These are phyloP conservation scores for Holtermanniella nyarrowii DNA, from an alignment of 768 basidiomycete genomes.

Conservation along the genomic window DNA sequence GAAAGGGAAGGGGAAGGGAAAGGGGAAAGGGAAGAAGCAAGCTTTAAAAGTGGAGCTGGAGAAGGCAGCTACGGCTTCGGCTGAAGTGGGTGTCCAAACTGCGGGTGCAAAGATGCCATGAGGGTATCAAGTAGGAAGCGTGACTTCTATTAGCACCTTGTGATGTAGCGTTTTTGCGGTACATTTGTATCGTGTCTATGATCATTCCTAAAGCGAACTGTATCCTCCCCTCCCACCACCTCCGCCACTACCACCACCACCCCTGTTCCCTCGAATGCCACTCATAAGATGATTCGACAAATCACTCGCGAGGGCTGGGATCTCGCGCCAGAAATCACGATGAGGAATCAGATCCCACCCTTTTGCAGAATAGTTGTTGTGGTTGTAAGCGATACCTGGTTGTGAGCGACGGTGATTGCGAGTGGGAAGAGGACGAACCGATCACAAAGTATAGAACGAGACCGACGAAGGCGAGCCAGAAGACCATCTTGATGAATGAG, in stretches of 20 bases:
- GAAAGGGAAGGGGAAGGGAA: too few species aligned
- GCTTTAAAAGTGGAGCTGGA: too few species aligned
- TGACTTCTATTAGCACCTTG: too few species aligned
- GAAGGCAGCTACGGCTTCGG: too few species aligned
- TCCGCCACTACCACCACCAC: constrained; percentile 10
- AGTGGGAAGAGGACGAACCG: constrained; percentile 18
- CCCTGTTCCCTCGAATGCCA: constrained; percentile 22
- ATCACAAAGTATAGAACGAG: constrained; percentile 33
- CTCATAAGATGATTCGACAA: constrained; percentile 31
- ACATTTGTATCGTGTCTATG: background rate
- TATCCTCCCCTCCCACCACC: constrained; percentile 26
- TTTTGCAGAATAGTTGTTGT: constrained; percentile 40
- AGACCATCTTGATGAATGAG: constrained; percentile 34
- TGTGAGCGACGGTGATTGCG: background rate
- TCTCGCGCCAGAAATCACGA: constrained; percentile 40
- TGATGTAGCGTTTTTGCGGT: too few species aligned
- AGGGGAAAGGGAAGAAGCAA: too few species aligned
- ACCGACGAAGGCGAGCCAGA: constrained; percentile 29
- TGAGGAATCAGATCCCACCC: constrained; percentile 41
- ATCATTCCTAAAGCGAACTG: constrained; percentile 1
- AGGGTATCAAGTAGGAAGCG: too few species aligned
- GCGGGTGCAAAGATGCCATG: too few species aligned
- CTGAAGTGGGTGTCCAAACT: too few species aligned
- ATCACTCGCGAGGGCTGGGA: constrained; percentile 27
- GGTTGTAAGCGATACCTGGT: constrained; percentile 41